Percentiles rank a stretch among this genome's conserved stretches.
phyloP scores from a whole-genome alignment of 331 rosid species.

The Prunus yedoensis region DNA sequence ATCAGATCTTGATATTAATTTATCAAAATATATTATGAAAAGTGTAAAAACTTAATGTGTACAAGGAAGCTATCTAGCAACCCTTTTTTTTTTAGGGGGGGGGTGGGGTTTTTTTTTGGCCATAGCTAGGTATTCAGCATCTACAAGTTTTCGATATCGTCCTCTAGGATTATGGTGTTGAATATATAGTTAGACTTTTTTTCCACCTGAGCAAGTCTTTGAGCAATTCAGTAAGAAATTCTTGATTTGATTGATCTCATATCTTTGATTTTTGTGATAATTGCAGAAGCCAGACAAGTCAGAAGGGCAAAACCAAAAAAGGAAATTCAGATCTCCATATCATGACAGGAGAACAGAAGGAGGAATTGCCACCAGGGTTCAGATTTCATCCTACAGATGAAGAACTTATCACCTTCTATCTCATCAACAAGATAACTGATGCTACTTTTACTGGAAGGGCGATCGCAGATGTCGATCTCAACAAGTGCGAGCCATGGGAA shows the following conservation, averaged over 20 bases:
- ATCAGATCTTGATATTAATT: not conserved
- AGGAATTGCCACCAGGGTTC: conserved; percentile 84
- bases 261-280: not conserved
- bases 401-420: conserved; percentile 80
- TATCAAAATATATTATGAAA: conserved; percentile 16
- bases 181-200: not conserved
- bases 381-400: conserved; percentile 94
- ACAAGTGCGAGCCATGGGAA: conserved; percentile 95
- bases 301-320: conserved; percentile 24
- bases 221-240: not conserved
- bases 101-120: no score
- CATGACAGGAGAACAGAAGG: conserved; percentile 49
- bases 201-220: not conserved
- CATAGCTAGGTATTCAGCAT: no score
- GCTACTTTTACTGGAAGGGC: conserved; percentile 67
- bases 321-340: not conserved
- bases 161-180: conserved; percentile 2
- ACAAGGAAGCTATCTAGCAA: conserved; percentile 47
- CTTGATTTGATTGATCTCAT: conserved; percentile 4
- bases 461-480: conserved; percentile 82
- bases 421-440: conserved; percentile 75
- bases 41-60: conserved; percentile 38
- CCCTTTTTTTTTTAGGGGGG: not conserved
- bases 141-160: not conserved
- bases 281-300: conserved; percentile 17